A percentile compares a stretch with the other conserved stretches of the same genome.
These are phyloP conservation scores for Aspergillus sp. DNA, from an alignment of 2,329 filamentous ascomycete genomes.

Conservation along the genomic window DNA sequence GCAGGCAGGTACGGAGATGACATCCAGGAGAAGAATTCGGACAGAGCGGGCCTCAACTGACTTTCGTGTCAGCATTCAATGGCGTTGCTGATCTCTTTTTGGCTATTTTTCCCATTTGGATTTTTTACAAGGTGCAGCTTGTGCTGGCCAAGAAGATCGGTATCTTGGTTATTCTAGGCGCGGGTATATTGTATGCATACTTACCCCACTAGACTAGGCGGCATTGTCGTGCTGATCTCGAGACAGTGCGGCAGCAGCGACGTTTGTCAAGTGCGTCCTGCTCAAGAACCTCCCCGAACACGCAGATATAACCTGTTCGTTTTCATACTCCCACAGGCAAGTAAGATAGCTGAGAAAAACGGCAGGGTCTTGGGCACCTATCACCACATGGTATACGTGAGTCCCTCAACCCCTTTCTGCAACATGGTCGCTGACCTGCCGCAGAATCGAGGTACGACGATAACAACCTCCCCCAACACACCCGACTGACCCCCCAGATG, in stretches of 20 bases:
- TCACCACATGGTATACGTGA: slow-evolving; percentile 25
- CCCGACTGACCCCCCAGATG: slow-evolving; percentile 6
- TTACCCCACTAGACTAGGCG: no score
- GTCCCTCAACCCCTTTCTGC: not conserved
- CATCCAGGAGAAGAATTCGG: not conserved
- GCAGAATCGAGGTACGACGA: not conserved
- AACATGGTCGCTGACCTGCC: not conserved
- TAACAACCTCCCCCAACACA: not conserved
- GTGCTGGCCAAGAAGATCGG: slow-evolving; percentile 16
- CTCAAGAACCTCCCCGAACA: slow-evolving; percentile 20
- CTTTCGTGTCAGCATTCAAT: slow-evolving; percentile 17
- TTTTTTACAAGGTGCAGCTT: slow-evolving; percentile 19
- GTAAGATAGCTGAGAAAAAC: no score
- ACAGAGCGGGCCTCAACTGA: not conserved
- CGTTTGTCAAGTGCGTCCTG: slow-evolving; percentile 16
- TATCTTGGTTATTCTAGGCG: slow-evolving; percentile 18
- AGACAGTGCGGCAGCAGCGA: slow-evolving; percentile 13
- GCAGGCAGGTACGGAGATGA: slow-evolving; percentile 12
- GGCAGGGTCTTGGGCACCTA: slow-evolving; percentile 21
- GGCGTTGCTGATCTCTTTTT: slow-evolving; percentile 20
- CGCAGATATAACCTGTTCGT: slow-evolving; percentile 21
- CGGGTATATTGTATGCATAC: slow-evolving; percentile 13
- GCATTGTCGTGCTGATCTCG: not conserved
- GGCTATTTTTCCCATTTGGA: slow-evolving; percentile 17
- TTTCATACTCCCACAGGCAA: no score